These are phyloP conservation scores for Fusarium graminum DNA, from an alignment of 2,329 filamentous ascomycete genomes.

Conservation along the genomic window DNA sequence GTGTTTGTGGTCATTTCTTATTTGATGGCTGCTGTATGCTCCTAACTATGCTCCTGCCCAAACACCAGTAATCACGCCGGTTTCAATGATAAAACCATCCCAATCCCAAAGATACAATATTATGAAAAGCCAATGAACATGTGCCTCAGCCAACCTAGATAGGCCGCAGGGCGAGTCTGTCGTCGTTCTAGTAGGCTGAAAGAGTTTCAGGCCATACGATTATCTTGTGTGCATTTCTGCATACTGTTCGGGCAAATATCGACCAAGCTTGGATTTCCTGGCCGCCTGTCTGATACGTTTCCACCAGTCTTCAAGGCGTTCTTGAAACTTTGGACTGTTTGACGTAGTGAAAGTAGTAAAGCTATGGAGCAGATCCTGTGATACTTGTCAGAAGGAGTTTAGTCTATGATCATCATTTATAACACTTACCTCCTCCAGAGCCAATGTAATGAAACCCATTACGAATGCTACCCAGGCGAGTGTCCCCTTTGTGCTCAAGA, in stretches of 20 bases:
- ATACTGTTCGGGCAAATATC: slow-evolving; percentile 54
- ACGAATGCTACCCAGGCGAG: slow-evolving; percentile 58
- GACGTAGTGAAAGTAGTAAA: slow-evolving; percentile 48
- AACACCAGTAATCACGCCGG: slow-evolving; percentile 30
- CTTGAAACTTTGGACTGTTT: slow-evolving; percentile 49
- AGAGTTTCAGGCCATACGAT: slow-evolving; percentile 1
- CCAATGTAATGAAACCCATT: slow-evolving; percentile 55
- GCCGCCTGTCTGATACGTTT: slow-evolving; percentile 52
- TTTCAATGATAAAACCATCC: slow-evolving; percentile 1
- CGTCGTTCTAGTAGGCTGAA: slow-evolving; percentile 6
- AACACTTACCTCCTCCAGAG: slow-evolving; percentile 52
- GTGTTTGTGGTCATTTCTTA: background rate
- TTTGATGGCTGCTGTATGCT: slow-evolving; percentile 11
- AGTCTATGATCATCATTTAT: background rate
- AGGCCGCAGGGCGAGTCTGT: slow-evolving; percentile 7
- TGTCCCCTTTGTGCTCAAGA: slow-evolving; percentile 55
- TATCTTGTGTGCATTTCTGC: slow-evolving; percentile 52
- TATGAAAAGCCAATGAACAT: slow-evolving; percentile 17
- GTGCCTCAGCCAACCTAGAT: slow-evolving; percentile 1
- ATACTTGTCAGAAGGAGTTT: slow-evolving; percentile 19
- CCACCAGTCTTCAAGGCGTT: slow-evolving; percentile 54
- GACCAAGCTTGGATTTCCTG: slow-evolving; percentile 53
- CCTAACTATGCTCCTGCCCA: background rate
- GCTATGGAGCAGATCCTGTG: slow-evolving; percentile 52
- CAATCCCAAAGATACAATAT: background rate